Percentiles rank a stretch among this genome's conserved stretches.
These are phyloP conservation scores for Cercophora newfieldiana DNA, from an alignment of 495 filamentous ascomycete species.

Conservation along the genomic window DNA sequence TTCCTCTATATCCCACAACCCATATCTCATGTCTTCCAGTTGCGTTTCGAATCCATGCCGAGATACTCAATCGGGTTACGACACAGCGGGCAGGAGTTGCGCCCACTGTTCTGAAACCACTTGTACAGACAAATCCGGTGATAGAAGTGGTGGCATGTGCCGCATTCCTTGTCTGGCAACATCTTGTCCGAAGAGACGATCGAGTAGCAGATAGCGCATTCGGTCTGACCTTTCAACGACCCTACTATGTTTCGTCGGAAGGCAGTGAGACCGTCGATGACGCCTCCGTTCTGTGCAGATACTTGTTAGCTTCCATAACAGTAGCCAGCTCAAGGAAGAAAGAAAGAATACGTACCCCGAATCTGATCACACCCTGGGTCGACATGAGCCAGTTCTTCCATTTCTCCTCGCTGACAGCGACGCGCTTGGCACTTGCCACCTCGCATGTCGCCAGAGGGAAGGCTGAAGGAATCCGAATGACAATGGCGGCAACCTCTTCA, in stretches of 20 bases:
- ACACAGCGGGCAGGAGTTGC: constrained; percentile 87
- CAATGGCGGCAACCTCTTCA: constrained; percentile 76
- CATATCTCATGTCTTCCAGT: constrained; percentile 12
- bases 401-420: constrained; percentile 83
- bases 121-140: constrained; percentile 86
- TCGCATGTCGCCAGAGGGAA: constrained; percentile 79
- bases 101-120: constrained; percentile 93
- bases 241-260: constrained; percentile 83
- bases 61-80: constrained; percentile 76
- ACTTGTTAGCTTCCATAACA: constrained; percentile 14
- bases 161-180: constrained; percentile 86
- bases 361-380: constrained; percentile 90
- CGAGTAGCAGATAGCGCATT: constrained; percentile 96
- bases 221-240: constrained; percentile 86
- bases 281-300: constrained; percentile 61
- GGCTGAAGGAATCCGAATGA: constrained; percentile 71
- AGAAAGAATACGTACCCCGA: constrained; percentile 56
- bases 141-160: constrained; percentile 92
- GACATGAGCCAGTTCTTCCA: constrained; percentile 84
- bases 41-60: constrained; percentile 29
- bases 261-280: constrained; percentile 79
- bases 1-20: no score
- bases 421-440: constrained; percentile 76
- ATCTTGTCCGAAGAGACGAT: constrained; percentile 85
- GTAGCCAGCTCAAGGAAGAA: neutral